Evolutionary conservation across 2,329 filamentous ascomycete species (phyloP).

Genomic region (Aspergillus eucalypticola): DNA sequence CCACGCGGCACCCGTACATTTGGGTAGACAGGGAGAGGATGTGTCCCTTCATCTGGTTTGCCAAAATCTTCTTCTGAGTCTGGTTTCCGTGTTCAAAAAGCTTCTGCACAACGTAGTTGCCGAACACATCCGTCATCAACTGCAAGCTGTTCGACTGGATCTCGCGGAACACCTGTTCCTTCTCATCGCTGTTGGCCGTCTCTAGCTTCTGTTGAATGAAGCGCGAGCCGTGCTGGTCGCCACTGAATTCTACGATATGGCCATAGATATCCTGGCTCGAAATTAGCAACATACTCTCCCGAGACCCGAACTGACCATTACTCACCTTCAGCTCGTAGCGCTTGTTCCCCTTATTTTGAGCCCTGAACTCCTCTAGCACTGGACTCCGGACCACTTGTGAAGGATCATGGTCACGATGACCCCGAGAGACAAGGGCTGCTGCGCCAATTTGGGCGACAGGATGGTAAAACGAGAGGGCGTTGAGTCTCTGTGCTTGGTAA

Average conservation of each 20-base stretch:
- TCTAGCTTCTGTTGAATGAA: slow-evolving; percentile 95
- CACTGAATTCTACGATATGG: slow-evolving; percentile 89
- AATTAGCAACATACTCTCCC: slow-evolving; percentile 16
- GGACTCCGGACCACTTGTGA: slow-evolving; percentile 66
- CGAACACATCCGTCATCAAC: slow-evolving; percentile 94
- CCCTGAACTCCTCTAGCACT: slow-evolving; percentile 77
- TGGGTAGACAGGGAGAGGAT: slow-evolving; percentile 77
- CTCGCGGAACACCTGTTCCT: slow-evolving; percentile 85
- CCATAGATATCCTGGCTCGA: slow-evolving; percentile 70
- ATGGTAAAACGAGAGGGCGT: slow-evolving; percentile 39
- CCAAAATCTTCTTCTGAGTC: slow-evolving; percentile 83
- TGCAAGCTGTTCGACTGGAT: slow-evolving; percentile 81
- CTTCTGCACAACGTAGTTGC: slow-evolving; percentile 98
- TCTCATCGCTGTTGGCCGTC: slow-evolving; percentile 92
- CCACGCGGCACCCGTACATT: slow-evolving; percentile 92
- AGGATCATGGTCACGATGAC: slow-evolving; percentile 59
- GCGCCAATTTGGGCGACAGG: slow-evolving; percentile 33
- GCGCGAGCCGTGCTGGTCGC: slow-evolving; percentile 91
- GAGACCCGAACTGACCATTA: not conserved
- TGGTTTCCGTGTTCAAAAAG: slow-evolving; percentile 96
- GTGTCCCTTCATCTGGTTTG: slow-evolving; percentile 83
- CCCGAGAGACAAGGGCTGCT: slow-evolving; percentile 42
- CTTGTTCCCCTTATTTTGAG: slow-evolving; percentile 68
- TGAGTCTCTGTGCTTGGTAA: slow-evolving; percentile 34
- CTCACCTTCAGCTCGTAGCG: slow-evolving; percentile 75